A percentile compares a stretch with the other conserved stretches of the same genome.
Evolutionary conservation across 176 grass and related monocot genomes (phyloP).

Genomic region (Zea mays): DNA sequence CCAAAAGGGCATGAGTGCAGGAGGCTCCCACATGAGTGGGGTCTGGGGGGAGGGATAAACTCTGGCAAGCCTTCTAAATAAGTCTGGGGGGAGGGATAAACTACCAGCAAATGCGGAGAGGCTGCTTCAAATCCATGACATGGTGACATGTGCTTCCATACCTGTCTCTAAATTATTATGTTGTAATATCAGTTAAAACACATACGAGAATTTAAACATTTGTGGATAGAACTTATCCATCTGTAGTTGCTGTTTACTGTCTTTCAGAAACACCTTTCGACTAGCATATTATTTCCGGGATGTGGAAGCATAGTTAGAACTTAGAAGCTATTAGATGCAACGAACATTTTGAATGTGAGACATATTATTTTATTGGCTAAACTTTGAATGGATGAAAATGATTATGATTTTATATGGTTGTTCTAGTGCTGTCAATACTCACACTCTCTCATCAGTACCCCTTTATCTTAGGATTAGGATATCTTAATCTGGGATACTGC

Average conservation of each 20-base stretch:
- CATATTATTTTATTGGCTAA: conserved; percentile 14
- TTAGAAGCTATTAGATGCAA: conserved; percentile 3
- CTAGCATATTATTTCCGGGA: conserved; percentile 3
- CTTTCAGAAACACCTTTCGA: conserved; percentile 17
- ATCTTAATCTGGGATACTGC: neutral
- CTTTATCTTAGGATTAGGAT: conserved; percentile 8
- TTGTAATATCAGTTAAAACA: neutral
- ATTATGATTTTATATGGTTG: neutral
- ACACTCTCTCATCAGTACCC: neutral
- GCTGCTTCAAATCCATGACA: too few species aligned
- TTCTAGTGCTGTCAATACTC: neutral
- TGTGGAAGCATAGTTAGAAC: neutral
- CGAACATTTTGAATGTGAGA: conserved; percentile 4
- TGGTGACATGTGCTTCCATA: neutral
- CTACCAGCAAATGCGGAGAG: too few species aligned
- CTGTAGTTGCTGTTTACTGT: neutral
- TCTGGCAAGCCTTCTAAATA: too few species aligned
- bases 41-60: too few species aligned
- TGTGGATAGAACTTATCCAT: neutral
- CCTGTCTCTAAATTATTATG: neutral
- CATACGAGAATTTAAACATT: neutral
- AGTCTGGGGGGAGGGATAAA: too few species aligned
- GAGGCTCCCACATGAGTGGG: too few species aligned
- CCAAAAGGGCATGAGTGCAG: too few species aligned
- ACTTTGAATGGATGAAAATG: conserved; percentile 3